These are phyloP conservation scores for Pseudogymnoascus sp. DNA, from an alignment of 2,329 filamentous ascomycete genomes.

Conservation along the genomic window DNA sequence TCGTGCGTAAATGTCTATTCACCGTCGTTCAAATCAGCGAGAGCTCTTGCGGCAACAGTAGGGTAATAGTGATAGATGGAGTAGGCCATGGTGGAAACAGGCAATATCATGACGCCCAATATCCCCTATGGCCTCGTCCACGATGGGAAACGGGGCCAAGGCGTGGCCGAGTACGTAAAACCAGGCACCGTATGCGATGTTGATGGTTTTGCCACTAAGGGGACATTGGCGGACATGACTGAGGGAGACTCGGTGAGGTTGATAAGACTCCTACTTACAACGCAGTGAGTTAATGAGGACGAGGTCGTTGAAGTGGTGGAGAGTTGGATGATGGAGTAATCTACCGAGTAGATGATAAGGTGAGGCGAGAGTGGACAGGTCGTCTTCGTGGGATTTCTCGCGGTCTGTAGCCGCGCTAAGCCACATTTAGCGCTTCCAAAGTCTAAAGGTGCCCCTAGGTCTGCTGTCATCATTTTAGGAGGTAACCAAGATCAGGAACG, in stretches of 20 bases:
- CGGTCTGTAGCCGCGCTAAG: conserved; percentile 9
- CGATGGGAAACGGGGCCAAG: conserved; percentile 5
- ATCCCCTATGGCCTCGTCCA: neutral
- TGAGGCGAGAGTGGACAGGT: conserved; percentile 10
- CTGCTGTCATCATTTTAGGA: conserved; percentile 4
- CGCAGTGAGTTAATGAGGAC: conserved; percentile 7
- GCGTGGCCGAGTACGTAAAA: conserved; percentile 1
- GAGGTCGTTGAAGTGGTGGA: conserved; percentile 9
- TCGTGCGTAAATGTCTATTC: conserved; percentile 21
- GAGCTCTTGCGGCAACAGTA: neutral
- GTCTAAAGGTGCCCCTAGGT: conserved; percentile 10
- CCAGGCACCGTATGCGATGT: conserved; percentile 5
- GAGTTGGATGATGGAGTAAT: conserved; percentile 8
- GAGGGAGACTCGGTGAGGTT: neutral
- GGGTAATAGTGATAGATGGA: neutral
- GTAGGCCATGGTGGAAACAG: neutral
- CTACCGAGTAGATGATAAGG: conserved; percentile 9
- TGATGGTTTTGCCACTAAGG: conserved; percentile 1
- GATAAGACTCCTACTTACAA: conserved; percentile 8
- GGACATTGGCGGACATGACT: neutral
- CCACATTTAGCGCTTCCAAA: conserved; percentile 3
- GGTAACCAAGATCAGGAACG: conserved; percentile 8
- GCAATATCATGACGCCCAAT: neutral
- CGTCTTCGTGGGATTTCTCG: conserved; percentile 10
- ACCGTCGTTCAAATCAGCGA: conserved; percentile 2